Conservation (phyloP, 352 stramenopile species). For the Phytophthora constricta region DNA sequence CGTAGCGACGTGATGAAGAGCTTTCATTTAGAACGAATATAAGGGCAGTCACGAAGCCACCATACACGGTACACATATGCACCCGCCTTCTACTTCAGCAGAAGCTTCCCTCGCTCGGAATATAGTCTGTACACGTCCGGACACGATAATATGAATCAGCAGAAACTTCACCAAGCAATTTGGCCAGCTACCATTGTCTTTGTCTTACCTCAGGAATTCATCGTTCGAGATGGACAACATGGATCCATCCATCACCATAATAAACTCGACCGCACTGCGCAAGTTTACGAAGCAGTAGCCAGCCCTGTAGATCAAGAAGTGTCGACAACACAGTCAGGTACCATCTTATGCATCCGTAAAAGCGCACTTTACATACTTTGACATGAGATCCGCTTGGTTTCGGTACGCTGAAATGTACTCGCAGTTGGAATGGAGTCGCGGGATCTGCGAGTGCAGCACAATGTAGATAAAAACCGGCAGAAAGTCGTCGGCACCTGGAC, state of each 20-base stretch:
- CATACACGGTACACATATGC: constrained; percentile 1
- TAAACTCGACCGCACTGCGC: constrained; percentile 91
- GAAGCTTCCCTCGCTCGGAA: constrained; percentile 42
- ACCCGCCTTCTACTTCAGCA: constrained; percentile 25
- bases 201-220: constrained; percentile 75
- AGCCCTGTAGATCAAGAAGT: constrained; percentile 49
- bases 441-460: constrained; percentile 89
- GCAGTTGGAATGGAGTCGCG: constrained; percentile 88
- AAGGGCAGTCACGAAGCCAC: too few relatives aligned
- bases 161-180: not conserved
- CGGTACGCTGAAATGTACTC: constrained; percentile 92
- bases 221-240: constrained; percentile 85
- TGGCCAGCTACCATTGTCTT: not conserved
- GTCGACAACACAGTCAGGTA: too few relatives aligned
- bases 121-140: constrained; percentile 40
- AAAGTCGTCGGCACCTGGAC: constrained; percentile 90
- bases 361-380: constrained; percentile 59
- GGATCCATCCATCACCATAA: constrained; percentile 82
- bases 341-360: not conserved
- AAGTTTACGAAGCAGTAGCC: constrained; percentile 94
- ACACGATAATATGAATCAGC: not conserved
- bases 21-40: constrained; percentile 26
- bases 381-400: constrained; percentile 91
- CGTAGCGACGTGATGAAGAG: constrained; percentile 4
- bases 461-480: constrained; percentile 94